Percentiles rank a stretch among this genome's conserved stretches.
Conservation (phyloP, 192 early-diverging fungal species). For the Coemansia sp. region DNA sequence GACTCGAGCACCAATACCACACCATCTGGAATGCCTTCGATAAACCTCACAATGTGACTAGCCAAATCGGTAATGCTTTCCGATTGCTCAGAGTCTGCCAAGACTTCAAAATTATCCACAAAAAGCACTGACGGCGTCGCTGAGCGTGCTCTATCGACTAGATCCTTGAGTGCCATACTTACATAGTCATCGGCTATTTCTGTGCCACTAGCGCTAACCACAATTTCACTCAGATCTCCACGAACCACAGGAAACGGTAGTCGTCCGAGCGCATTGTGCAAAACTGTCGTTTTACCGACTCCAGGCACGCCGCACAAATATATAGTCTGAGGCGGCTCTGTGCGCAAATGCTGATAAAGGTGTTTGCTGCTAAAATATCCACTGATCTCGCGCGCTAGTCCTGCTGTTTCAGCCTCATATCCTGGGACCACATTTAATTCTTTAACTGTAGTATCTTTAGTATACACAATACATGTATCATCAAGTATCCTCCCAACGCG, state of each 20-base stretch:
- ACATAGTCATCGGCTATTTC: constrained; percentile 35
- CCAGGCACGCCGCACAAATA: constrained; percentile 29
- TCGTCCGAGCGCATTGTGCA: constrained; percentile 18
- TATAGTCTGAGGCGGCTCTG: constrained; percentile 21
- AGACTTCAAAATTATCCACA: constrained; percentile 21
- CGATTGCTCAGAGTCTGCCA: constrained; percentile 26
- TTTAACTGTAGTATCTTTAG: background rate
- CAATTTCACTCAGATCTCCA: constrained; percentile 27
- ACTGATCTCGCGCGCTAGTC: constrained; percentile 17
- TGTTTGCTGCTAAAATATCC: constrained; percentile 30
- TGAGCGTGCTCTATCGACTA: constrained; percentile 17
- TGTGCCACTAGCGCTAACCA: constrained; percentile 27
- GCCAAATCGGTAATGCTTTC: constrained; percentile 15
- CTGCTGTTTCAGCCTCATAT: constrained; percentile 19
- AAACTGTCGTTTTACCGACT: constrained; percentile 32
- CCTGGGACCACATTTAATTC: constrained; percentile 9
- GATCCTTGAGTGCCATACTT: constrained; percentile 24
- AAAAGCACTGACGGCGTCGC: constrained; percentile 32
- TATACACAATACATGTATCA: constrained; percentile 4
- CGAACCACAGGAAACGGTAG: constrained; percentile 17
- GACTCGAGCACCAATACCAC: constrained; percentile 43
- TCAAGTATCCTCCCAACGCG: constrained; percentile 5
- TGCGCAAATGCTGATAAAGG: constrained; percentile 17
- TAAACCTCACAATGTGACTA: constrained; percentile 24
- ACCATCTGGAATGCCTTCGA: constrained; percentile 16